phyloP scores from a whole-genome alignment of 1,284 basidiomycete genomes.

The Coniophora puteana region DNA sequence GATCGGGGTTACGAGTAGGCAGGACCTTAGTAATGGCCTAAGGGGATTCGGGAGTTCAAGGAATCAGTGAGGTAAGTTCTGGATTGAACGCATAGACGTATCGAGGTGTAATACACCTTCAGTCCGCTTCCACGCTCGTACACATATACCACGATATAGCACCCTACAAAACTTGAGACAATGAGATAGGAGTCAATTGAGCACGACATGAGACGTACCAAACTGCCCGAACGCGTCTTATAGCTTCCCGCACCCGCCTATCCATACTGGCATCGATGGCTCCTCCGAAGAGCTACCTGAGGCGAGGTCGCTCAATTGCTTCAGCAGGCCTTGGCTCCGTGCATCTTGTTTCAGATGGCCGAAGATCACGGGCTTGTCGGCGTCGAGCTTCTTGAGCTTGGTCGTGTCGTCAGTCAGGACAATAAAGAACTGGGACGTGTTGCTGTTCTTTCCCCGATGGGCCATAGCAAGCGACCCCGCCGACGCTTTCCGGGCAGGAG shows the following conservation, averaged over 20 bases:
- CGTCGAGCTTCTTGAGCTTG: conserved; percentile 38
- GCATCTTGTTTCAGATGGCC: conserved; percentile 32
- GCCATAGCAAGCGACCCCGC: conserved; percentile 47
- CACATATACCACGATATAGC: too few species aligned
- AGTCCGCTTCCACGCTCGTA: too few species aligned
- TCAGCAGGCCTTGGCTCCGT: conserved; percentile 35
- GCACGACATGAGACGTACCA: too few species aligned
- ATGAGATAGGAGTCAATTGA: too few species aligned
- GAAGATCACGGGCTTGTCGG: conserved; percentile 46
- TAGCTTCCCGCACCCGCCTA: conserved; percentile 38
- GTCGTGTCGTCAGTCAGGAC: conserved; percentile 38
- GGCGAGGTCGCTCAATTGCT: conserved; percentile 31
- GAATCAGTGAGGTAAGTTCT: too few species aligned
- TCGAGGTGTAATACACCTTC: too few species aligned
- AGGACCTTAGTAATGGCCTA: too few species aligned
- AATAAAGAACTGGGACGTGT: conserved; percentile 49
- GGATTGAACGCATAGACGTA: too few species aligned
- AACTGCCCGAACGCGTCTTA: too few species aligned
- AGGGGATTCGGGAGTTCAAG: too few species aligned
- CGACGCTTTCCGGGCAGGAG: conserved; percentile 35
- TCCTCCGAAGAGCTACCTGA: conserved; percentile 34
- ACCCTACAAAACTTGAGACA: too few species aligned
- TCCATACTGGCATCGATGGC: conserved; percentile 38
- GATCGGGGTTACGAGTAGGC: too few species aligned
- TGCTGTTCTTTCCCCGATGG: conserved; percentile 43